Base-by-base conservation (phyloP, 2,329 filamentous ascomycete genomes). In the Malbranchea zuffiana region DNA sequence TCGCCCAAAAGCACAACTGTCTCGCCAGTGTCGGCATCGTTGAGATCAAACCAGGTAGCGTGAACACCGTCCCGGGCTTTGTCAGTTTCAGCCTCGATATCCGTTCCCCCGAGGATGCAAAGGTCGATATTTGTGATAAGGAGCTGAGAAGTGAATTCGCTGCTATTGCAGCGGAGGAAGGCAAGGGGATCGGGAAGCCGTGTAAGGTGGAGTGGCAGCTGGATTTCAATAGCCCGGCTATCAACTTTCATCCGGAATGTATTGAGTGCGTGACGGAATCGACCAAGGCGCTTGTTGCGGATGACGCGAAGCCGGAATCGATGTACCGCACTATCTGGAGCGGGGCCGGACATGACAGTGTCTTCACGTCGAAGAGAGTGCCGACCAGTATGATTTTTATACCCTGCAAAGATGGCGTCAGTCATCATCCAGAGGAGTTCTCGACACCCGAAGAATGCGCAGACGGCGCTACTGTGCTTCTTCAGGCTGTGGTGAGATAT, bases 1-100 rank as follows among this genome's bases (percentile, higher is more conserved):
- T 79, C 2, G 81, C 81, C 0, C 67, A 68, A 2, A 62, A 67
- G 13, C 63, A 75, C 43, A 63, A 64, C 1, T 79, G 75, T 8
- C 62, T 85, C 7, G 80, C 77, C 4, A 78, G 72, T 2, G 82
- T 81, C 0, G 82, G 80, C 0, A 81, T 85, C 38, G 55, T 86
- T 32, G 75, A 68, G 8, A 62, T 78, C 5, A 70, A 68, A 31
- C 80, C 80, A 0, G 78, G 79, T 3, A 78, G 71, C 42, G 80
- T 80, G 11, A 85, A 86, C 55, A 86, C 81, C 0, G 76, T 85
- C 0, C 78, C 81, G 0, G 78, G 78, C 0, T 57, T 63, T 19
- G 81, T 84, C 4, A 66, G 66, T 29, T 82, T 84, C 55, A 75
- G 68, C 19, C 68, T 84, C 4, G 80, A 85, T 49, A 72, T 84